Evolutionary conservation across 768 basidiomycete species (phyloP), one percentile per base, ranked within the genome.

Genomic region (Boletus rufocinnamomeus): DNA sequence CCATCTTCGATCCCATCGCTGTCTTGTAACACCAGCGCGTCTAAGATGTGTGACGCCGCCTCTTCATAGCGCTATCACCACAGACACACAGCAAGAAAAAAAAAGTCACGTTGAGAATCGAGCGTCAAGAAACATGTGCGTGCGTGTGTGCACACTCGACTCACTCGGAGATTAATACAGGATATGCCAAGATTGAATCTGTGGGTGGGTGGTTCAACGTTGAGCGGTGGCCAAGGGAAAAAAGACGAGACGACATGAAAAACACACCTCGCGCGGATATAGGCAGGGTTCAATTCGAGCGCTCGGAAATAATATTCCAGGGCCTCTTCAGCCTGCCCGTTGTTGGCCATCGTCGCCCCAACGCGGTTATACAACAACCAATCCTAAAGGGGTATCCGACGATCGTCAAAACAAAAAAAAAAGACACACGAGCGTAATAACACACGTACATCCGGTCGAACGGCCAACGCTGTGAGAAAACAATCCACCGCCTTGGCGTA

Each of bases 141-240:
- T 14, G 30, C 32, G 30, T 48, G n/a, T 9, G 21, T 35, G 32
- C 16, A 34, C 23, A 3, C 8, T 28, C 9, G 52, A 76, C 81
- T 57, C 70, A 94, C 92, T 53, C 83, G 81, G 56, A 98, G 81
- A 71, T 93, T 95, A 67, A 93, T 91, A 69, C 87, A 92, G 1
- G 93, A 92, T 60, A 97, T 97, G 23, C 94, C 95, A 17, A 97
- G 79, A 73, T 98, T 97, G 73, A 93, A 97, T 65, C 94, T 95
- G 57, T n/a, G 47, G 28, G 57, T n/a, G 47, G 28, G 35, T 50
- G 30, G 49, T 49, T 48, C n/a, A 52, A 50, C 8, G n/a, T 16
- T 17, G n/a, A 30, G 17, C 3, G 27, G 21, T 9, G 43, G 19
- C 14, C 2, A 0, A 6, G 7, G 8, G 14, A 17, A 17, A 38